A percentile compares a stretch with the other conserved stretches of the same genome.
phyloP scores from a whole-genome alignment of 768 basidiomycete genomes.

The Infundibulicybe gibba region DNA sequence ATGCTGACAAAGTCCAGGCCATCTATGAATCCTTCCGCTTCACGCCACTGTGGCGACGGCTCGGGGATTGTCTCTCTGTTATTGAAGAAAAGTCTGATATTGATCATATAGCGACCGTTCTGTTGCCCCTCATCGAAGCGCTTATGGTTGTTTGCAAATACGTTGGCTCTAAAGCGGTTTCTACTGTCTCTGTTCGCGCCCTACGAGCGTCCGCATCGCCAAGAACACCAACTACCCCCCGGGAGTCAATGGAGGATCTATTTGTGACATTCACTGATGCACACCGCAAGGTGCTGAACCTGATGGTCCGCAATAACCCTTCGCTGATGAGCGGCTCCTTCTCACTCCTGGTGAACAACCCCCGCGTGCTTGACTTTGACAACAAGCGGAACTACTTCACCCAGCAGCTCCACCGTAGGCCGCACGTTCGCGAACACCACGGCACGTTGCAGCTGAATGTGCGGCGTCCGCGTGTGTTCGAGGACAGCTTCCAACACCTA shows the following conservation, averaged over 20 bases:
- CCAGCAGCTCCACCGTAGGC: slow-evolving; percentile 86
- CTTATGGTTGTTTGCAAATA: slow-evolving; percentile 99
- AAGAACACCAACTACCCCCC: slow-evolving; percentile 60
- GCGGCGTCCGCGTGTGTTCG: slow-evolving; percentile 88
- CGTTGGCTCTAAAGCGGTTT: slow-evolving; percentile 63
- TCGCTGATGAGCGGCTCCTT: slow-evolving; percentile 98
- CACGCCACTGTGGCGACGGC: slow-evolving; percentile 80
- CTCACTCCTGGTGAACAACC: slow-evolving; percentile 92
- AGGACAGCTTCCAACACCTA: slow-evolving; percentile 93
- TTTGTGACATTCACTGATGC: slow-evolving; percentile 92
- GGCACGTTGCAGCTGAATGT: slow-evolving; percentile 85
- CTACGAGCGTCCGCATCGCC: slow-evolving; percentile 69
- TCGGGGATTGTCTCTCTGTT: slow-evolving; percentile 84
- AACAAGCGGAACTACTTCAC: slow-evolving; percentile 98
- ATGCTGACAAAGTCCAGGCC: slow-evolving; percentile 76
- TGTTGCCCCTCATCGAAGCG: slow-evolving; percentile 92
- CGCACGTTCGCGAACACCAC: slow-evolving; percentile 76
- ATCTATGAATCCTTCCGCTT: slow-evolving; percentile 94
- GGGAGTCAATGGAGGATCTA: slow-evolving; percentile 83
- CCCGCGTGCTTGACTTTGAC: slow-evolving; percentile 96
- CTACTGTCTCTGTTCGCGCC: slow-evolving; percentile 40
- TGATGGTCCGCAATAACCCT: slow-evolving; percentile 98
- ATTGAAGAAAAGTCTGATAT: slow-evolving; percentile 79
- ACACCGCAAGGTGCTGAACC: slow-evolving; percentile 90
- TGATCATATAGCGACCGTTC: slow-evolving; percentile 87